phyloP scores from a whole-genome alignment of 1,284 basidiomycete species.

The Inonotus obliquus region DNA sequence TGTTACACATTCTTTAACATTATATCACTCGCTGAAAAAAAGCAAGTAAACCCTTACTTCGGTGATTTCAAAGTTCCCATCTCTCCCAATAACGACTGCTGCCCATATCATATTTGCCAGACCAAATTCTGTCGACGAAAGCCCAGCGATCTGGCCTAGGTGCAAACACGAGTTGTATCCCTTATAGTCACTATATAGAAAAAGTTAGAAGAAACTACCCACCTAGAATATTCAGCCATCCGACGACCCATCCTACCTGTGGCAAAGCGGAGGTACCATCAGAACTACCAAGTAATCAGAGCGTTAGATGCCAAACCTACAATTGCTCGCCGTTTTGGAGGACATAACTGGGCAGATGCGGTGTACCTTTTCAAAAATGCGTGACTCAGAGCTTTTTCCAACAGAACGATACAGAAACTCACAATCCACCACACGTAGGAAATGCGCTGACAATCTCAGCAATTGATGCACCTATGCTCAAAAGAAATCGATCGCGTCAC shows the following conservation, averaged over 20 bases:
- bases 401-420: slow-evolving; percentile 27
- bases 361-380: slow-evolving; percentile 47
- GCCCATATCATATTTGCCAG: slow-evolving; percentile 87
- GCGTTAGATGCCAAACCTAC: slow-evolving; percentile 28
- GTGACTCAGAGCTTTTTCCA: neutral
- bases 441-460: slow-evolving; percentile 78
- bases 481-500: neutral
- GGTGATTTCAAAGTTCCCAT: slow-evolving; percentile 36
- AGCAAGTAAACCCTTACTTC: slow-evolving; percentile 1
- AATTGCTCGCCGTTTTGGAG: slow-evolving; percentile 60
- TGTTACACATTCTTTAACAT: no score
- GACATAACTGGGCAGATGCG: slow-evolving; percentile 72
- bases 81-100: slow-evolving; percentile 52
- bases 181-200: slow-evolving; percentile 14
- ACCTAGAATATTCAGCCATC: slow-evolving; percentile 87
- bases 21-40: neutral
- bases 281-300: neutral
- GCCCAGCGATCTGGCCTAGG: slow-evolving; percentile 70
- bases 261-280: slow-evolving; percentile 11
- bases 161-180: neutral
- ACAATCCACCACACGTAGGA: slow-evolving; percentile 81
- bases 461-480: slow-evolving; percentile 53
- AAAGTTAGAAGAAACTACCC: slow-evolving; percentile 21
- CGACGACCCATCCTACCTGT: slow-evolving; percentile 70
- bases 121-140: slow-evolving; percentile 87